A percentile compares a stretch with the other conserved stretches of the same genome.
These are phyloP conservation scores for Lichtheimia hyalospora DNA, from an alignment of 371 early-diverging fungal genomes.

Conservation along the genomic window DNA sequence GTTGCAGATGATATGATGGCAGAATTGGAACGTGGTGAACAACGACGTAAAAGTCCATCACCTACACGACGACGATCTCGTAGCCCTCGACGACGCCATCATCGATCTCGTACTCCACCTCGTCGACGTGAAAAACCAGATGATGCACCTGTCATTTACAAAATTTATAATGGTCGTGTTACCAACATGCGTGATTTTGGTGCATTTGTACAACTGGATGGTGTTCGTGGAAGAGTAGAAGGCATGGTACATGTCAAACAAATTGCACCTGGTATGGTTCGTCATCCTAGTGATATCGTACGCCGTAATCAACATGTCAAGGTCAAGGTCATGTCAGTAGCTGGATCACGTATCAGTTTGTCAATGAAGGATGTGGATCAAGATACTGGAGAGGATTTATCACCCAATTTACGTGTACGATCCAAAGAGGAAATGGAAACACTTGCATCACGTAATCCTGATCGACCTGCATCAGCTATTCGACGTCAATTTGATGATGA, in stretches of 20 bases:
- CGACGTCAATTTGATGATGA: slow-evolving; percentile 54
- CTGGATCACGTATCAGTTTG: slow-evolving; percentile 76
- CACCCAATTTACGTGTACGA: slow-evolving; percentile 60
- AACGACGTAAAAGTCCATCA: slow-evolving; percentile 25
- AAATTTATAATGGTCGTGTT: slow-evolving; percentile 86
- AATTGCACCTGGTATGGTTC: slow-evolving; percentile 69
- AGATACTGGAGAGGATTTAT: slow-evolving; percentile 82
- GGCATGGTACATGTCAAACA: slow-evolving; percentile 90
- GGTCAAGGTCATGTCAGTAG: slow-evolving; percentile 92
- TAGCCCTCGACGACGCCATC: slow-evolving; percentile 23
- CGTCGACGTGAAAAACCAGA: slow-evolving; percentile 44
- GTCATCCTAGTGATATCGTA: slow-evolving; percentile 82
- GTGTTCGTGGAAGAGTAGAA: slow-evolving; percentile 65
- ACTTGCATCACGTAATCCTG: slow-evolving; percentile 66
- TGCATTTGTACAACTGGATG: slow-evolving; percentile 86
- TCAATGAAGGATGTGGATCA: slow-evolving; percentile 97
- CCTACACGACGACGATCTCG: slow-evolving; percentile 22
- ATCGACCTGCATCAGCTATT: slow-evolving; percentile 49
- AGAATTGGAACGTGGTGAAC: slow-evolving; percentile 53
- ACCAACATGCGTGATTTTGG: slow-evolving; percentile 88
- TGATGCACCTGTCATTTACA: slow-evolving; percentile 82
- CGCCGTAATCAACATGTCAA: slow-evolving; percentile 76
- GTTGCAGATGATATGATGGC: slow-evolving; percentile 58
- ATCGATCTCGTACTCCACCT: slow-evolving; percentile 32
- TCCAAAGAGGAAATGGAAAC: slow-evolving; percentile 59